Evolutionary conservation across 495 filamentous ascomycete species (phyloP).

Genomic region (Xylaria intraflava): DNA sequence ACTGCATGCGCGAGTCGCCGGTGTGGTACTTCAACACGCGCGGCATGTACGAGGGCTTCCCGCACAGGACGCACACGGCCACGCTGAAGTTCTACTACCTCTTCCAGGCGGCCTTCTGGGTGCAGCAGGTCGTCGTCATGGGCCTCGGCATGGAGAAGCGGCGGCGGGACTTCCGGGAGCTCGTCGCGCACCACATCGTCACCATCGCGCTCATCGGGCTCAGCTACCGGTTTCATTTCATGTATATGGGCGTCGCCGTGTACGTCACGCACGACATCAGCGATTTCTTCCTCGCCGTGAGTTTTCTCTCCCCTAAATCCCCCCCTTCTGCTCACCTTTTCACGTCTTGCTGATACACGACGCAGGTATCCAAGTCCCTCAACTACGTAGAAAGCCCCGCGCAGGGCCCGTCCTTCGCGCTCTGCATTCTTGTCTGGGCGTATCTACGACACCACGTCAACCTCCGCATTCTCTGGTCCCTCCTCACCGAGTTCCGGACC

Average conservation of each 20-base stretch:
- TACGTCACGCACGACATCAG: slow-evolving; percentile 96
- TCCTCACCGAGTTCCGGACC: slow-evolving; percentile 77
- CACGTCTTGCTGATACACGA: neutral
- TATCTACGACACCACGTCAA: slow-evolving; percentile 92
- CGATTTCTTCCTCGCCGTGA: slow-evolving; percentile 91
- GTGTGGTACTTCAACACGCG: slow-evolving; percentile 94
- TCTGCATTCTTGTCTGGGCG: slow-evolving; percentile 79
- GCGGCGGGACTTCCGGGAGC: slow-evolving; percentile 88
- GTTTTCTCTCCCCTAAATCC: slow-evolving; percentile 24
- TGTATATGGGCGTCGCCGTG: slow-evolving; percentile 88
- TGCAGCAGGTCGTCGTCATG: slow-evolving; percentile 89
- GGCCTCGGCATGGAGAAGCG: slow-evolving; percentile 85
- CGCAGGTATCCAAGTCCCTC: slow-evolving; percentile 81
- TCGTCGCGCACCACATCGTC: slow-evolving; percentile 88
- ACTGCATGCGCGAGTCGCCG: slow-evolving; percentile 79
- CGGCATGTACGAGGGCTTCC: slow-evolving; percentile 87
- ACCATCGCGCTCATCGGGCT: slow-evolving; percentile 74
- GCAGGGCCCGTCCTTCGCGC: slow-evolving; percentile 68
- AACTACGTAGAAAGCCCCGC: slow-evolving; percentile 78
- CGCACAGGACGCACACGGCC: slow-evolving; percentile 73
- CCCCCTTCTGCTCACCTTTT: neutral
- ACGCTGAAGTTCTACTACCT: slow-evolving; percentile 93
- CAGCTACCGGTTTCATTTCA: slow-evolving; percentile 95
- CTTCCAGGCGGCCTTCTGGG: slow-evolving; percentile 91
- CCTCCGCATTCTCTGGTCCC: slow-evolving; percentile 72